phyloP scores from a whole-genome alignment of 306 rosid genomes.

The Begonia fuchsioides region DNA sequence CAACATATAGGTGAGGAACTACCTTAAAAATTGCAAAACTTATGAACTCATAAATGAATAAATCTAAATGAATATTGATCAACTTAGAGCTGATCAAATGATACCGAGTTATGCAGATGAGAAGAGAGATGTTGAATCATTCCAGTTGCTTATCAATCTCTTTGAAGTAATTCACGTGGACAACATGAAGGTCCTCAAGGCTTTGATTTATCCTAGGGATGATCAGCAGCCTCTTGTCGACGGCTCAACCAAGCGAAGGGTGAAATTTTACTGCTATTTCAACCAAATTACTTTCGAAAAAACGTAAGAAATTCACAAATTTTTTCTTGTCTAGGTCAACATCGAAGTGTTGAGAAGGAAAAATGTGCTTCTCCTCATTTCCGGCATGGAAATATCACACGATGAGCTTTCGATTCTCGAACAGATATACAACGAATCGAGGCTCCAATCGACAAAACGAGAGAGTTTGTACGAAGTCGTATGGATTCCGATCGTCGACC shows the following conservation, averaged over 20 bases:
- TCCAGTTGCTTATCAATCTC: constrained; percentile 19
- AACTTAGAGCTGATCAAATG: neutral
- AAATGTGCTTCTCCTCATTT: constrained; percentile 45
- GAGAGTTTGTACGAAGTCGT: constrained; percentile 39
- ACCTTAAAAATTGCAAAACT: neutral
- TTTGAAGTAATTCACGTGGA: constrained; percentile 29
- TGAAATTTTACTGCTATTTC: constrained; percentile 11
- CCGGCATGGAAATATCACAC: constrained; percentile 35
- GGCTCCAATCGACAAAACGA: constrained; percentile 17
- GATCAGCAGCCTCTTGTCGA: constrained; percentile 40
- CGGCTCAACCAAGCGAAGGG: constrained; percentile 40
- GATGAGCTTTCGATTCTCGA: constrained; percentile 48
- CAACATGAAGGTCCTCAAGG: constrained; percentile 50
- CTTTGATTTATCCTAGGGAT: constrained; percentile 33
- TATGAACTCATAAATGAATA: neutral
- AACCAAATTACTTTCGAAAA: too few species aligned
- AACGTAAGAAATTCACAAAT: neutral
- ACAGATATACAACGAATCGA: constrained; percentile 43
- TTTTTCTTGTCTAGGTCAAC: constrained; percentile 23
- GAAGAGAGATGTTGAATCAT: constrained; percentile 34
- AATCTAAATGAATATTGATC: too few species aligned
- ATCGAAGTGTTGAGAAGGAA: constrained; percentile 51
- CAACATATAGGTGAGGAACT: constrained; percentile 25
- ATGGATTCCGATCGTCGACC: constrained; percentile 45
- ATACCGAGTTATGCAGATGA: constrained; percentile 15